Conservation (phyloP, 129 eudicot species). For the Helianthus tuberosus region DNA sequence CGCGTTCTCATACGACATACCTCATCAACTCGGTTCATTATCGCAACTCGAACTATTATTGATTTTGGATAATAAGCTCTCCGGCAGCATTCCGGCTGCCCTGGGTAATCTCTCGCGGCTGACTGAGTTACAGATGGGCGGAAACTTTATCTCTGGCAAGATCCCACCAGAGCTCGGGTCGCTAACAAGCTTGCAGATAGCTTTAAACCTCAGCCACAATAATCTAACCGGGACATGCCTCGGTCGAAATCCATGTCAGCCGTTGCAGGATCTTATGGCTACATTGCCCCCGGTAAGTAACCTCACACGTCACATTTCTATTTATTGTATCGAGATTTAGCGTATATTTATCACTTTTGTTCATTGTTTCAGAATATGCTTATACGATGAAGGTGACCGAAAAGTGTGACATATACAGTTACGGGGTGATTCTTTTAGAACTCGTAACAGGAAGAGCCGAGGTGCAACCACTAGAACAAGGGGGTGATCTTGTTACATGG, state of each 20-base stretch:
- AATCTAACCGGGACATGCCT: slow-evolving; percentile 98
- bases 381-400: slow-evolving; percentile 98
- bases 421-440: slow-evolving; percentile 93
- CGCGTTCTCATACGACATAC: slow-evolving; percentile 55
- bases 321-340: neutral
- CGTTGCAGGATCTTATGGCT: slow-evolving; percentile 98
- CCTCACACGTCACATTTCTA: slow-evolving; percentile 10
- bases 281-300: slow-evolving; percentile 89
- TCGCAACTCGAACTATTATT: slow-evolving; percentile 75
- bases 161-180: slow-evolving; percentile 82
- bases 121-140: slow-evolving; percentile 93
- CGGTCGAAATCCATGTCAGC: slow-evolving; percentile 97
- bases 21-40: slow-evolving; percentile 68
- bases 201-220: slow-evolving; percentile 80
- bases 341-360: neutral
- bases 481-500: slow-evolving; percentile 92
- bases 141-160: slow-evolving; percentile 65
- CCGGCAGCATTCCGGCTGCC: slow-evolving; percentile 75
- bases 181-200: slow-evolving; percentile 80
- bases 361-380: slow-evolving; percentile 74
- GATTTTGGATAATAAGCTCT: slow-evolving; percentile 73
- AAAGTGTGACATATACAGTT: slow-evolving; percentile 93
- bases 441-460: slow-evolving; percentile 85
- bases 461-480: slow-evolving; percentile 90
- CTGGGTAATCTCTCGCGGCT: slow-evolving; percentile 76